Base-by-base conservation (phyloP, 2,329 filamentous ascomycete genomes). In the Keithomyces neogunnii region DNA sequence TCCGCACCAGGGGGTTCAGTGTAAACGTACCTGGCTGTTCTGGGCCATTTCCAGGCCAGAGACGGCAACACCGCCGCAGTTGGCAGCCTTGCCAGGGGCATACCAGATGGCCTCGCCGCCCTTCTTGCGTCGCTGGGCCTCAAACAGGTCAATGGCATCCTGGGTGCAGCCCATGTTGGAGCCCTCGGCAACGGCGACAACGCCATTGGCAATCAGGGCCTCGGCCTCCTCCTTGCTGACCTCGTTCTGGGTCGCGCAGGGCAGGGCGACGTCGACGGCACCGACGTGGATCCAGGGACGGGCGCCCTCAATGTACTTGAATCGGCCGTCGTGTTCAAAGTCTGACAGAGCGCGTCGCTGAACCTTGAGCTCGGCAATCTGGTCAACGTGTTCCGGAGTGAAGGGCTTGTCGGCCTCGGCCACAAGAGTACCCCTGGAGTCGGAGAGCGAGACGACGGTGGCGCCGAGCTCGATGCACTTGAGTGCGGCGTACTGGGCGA, bases 151-250 rank as follows among this genome's bases (percentile, higher is more conserved):
- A 64, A 99, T 96, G 60, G 92, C 92, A 59, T 88, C 90, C 73
- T 93, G 89, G 35, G 91, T 96, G 79, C 90, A 96, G 58, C 93
- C 93, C 93, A 99, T 97, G 83, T 97, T 97, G 73, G 87, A 93
- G 52, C 93, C 93, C 76, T 99, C 93, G 53, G 93, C 93, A 59
- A 97, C 85, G 76, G 89, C 95, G 68, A 85, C 82, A 66, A 80
- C 81, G 60, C 92, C 92, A 53, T 80, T 80, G 47, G 78, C 78
- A 53, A 96, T 82, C 44, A 97, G 82, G 19, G 81, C 83, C 74
- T 89, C 77, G 49, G 91, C 93, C 78, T 99, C 93, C 63, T 93
- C 89, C 67, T 85, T 84, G 66, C 81, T 90, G 65, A 99, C 89
- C 76, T 99, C 93, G 78, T 99, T 99, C 80, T 99, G 91, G 54